phyloP scores from a whole-genome alignment of 306 rosid genomes.

The Ammopiptanthus mongolicus region DNA sequence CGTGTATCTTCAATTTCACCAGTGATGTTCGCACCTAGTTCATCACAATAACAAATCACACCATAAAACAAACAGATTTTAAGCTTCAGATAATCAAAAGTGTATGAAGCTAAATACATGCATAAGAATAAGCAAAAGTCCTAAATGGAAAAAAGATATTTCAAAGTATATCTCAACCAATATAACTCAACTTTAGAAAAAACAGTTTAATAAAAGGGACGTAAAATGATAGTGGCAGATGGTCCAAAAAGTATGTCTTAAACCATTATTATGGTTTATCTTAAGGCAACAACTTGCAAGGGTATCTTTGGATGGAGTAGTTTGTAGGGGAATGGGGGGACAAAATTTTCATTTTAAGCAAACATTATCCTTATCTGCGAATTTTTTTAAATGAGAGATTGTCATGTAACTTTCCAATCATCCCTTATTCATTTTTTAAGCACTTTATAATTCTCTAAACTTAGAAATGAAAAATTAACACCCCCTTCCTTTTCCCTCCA shows the following conservation, averaged over 20 bases:
- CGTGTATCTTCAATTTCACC: constrained; percentile 40
- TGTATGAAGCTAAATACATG: background rate
- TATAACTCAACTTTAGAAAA: background rate
- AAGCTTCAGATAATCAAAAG: constrained; percentile 24
- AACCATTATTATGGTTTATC: background rate
- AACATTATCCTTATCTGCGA: no score
- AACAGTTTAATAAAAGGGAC: background rate
- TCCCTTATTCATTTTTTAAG: background rate
- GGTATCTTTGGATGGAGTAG: background rate
- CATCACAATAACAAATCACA: constrained; percentile 36
- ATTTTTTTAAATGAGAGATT: no score
- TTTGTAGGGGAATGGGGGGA: background rate
- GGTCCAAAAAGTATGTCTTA: background rate
- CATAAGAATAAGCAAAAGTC: constrained; percentile 5
- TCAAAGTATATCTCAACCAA: background rate
- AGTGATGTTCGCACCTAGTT: constrained; percentile 52
- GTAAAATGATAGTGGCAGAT: background rate
- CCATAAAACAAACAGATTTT: constrained; percentile 19
- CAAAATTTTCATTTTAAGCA: background rate
- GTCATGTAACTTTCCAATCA: background rate
- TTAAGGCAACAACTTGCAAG: background rate
- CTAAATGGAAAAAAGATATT: background rate
- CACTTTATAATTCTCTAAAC: background rate
- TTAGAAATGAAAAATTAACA: background rate
- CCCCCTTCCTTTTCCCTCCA: background rate